Evolutionary conservation across 179 eudicot genomes (phyloP), one percentile per base, ranked within the genome.

Genomic region (Heliamphora pulchella): DNA sequence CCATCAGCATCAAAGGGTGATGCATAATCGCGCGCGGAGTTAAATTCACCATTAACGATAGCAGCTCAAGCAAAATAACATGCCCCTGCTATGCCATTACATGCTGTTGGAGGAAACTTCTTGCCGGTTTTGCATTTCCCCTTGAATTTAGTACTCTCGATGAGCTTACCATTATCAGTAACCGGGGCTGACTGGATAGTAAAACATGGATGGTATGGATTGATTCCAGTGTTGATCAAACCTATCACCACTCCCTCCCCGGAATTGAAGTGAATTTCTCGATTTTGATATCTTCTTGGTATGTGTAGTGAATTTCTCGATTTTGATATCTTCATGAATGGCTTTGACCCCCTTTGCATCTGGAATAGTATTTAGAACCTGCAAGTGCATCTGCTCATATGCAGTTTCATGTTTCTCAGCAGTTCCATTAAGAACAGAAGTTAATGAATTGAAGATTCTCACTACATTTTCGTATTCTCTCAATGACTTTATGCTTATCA

Each of bases 1-100:
- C 97, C 97, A 84, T 92, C 97, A 70, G 91, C 94, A 76, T 92
- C 97, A 74, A 91, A 81, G 17, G 94, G 97, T 17, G 94, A 92
- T 67, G 91, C 91, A 76, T 78, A 91, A 80, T 92, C 94, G 39
- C 85, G 75, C 1, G 87, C 81, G 31, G 89, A 85, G 77, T 92
- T 91, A 77, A 92, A 92, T 66, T 89, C 90, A 67, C 93, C 93
- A 54, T 91, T 90, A 61, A 91, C 91, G 76, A 85, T 88, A 0
- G 94, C 97, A 76, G 97, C 92, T 83, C 85, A 80, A 41, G 97
- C 94, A 82, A 91, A 92, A 86, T 88, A 86, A 77, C 88, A 93
- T 17, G 97, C 97, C 51, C 94, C 97, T 67, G 91, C 83, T 76
- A 92, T 92, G n/a, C 94, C 93, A 83, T 88, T 88, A 79, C 97